Conservation (phyloP, 768 basidiomycete genomes). For the Lentinula sp. region DNA sequence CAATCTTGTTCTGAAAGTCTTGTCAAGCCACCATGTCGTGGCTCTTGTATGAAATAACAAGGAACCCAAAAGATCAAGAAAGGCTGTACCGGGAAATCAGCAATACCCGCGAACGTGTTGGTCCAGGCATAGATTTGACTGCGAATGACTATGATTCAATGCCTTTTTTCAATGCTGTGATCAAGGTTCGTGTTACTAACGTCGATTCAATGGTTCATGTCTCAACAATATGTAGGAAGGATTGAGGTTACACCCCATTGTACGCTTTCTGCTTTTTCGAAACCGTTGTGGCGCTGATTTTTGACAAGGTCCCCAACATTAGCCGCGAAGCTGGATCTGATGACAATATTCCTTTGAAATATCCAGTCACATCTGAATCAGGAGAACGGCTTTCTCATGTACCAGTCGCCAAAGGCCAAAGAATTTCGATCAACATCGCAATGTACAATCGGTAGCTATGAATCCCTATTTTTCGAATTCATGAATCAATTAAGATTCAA, state of each 20-base stretch:
- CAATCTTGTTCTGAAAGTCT: not conserved
- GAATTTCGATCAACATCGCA: constrained; percentile 9
- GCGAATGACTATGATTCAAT: constrained; percentile 25
- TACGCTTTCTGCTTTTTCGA: constrained; percentile 9
- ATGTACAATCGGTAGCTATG: constrained; percentile 24
- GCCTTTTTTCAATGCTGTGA: constrained; percentile 19
- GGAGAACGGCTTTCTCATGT: constrained; percentile 15
- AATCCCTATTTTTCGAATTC: not conserved
- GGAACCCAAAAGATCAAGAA: constrained; percentile 49
- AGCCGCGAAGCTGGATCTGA: constrained; percentile 15
- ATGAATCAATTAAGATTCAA: not conserved
- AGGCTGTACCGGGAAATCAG: constrained; percentile 58
- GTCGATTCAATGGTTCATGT: not conserved
- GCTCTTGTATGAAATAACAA: constrained; percentile 58
- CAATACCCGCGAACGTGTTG: constrained; percentile 8
- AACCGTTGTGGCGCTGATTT: not conserved
- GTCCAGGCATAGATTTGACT: constrained; percentile 11
- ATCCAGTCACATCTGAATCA: constrained; percentile 19
- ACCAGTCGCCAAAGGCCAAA: constrained; percentile 14
- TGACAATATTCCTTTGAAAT: constrained; percentile 25
- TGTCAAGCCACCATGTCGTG: constrained; percentile 24
- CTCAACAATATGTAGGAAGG: constrained; percentile 17
- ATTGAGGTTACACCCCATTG: constrained; percentile 24
- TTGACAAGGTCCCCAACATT: not conserved
- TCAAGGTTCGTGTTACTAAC: constrained; percentile 12